These are phyloP conservation scores for Arthrobotrys iridis DNA, from an alignment of 2,329 filamentous ascomycete genomes.

Conservation along the genomic window DNA sequence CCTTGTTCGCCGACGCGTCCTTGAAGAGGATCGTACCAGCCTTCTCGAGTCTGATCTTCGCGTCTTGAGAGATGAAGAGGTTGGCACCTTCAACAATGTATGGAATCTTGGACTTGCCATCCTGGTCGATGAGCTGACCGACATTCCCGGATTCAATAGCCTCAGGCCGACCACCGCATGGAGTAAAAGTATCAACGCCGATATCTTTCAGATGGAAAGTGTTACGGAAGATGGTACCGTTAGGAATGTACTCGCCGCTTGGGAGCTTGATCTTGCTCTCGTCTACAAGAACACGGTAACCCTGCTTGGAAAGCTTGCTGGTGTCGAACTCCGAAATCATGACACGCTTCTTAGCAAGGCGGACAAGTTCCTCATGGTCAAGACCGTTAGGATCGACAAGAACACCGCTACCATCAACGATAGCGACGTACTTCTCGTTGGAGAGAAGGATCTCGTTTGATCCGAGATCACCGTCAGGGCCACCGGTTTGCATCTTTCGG, in stretches of 20 bases:
- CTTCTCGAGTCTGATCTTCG: slow-evolving; percentile 91
- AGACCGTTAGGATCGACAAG: slow-evolving; percentile 92
- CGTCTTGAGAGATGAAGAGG: slow-evolving; percentile 97
- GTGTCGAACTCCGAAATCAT: slow-evolving; percentile 92
- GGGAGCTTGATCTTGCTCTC: slow-evolving; percentile 90
- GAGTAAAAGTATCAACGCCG: slow-evolving; percentile 87
- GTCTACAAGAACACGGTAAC: slow-evolving; percentile 91
- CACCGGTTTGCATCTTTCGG: slow-evolving; percentile 95
- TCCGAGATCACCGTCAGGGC: slow-evolving; percentile 93
- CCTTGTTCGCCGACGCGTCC: slow-evolving; percentile 98
- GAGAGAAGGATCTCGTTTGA: slow-evolving; percentile 97
- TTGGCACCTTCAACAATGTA: slow-evolving; percentile 99
- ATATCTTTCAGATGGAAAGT: slow-evolving; percentile 89
- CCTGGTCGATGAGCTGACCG: slow-evolving; percentile 81
- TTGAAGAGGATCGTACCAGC: slow-evolving; percentile 97
- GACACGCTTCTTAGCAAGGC: slow-evolving; percentile 82
- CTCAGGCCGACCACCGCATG: slow-evolving; percentile 94
- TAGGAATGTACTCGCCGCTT: slow-evolving; percentile 83
- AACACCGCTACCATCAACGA: slow-evolving; percentile 96
- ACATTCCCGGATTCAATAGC: slow-evolving; percentile 93
- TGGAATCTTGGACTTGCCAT: slow-evolving; percentile 86
- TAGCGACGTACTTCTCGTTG: slow-evolving; percentile 92
- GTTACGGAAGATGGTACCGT: slow-evolving; percentile 96
- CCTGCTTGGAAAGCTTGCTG: slow-evolving; percentile 83
- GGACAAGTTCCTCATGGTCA: slow-evolving; percentile 81